Evolutionary conservation across 2,329 filamentous ascomycete species (phyloP), one percentile per base, ranked within the genome.

Genomic region (Trichoderma sp.): DNA sequence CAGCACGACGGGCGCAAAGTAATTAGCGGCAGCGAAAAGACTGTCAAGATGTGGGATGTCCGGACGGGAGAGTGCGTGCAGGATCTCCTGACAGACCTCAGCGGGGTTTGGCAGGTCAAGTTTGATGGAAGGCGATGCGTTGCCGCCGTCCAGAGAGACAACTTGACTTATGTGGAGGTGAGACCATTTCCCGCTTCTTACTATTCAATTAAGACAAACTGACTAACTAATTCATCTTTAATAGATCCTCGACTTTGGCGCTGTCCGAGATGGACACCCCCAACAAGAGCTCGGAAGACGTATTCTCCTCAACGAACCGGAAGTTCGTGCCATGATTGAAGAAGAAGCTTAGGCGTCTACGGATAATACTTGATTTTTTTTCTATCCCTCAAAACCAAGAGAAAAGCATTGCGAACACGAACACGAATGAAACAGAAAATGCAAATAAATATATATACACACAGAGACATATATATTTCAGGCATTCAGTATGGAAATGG

Each of bases 31-130:
- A 97, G 93, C 70, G 96, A 99, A 79, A 90, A 95, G 76, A 97
- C 93, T 4, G 85, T 99, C 72, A 99, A 99, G 84, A 96, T 99
- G 93, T 99, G 96, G 96, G 93, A 99, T 76, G 92, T 97, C 61
- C 89, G 90, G 75, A 97, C 91, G 1, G 96, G 96, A 60, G 92
- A 97, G 75, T 97, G 94, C 78, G 89, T 97, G 64, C 92, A 95
- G 73, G 95, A 99, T 79, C 86, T 99, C 53, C 85, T 99, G 76
- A 97, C 93, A 16, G 94, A 97, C 76, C 85, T 99, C 43, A 95
- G 91, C 73, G 94, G 95, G n/a, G 96, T 99, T 8, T 99, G 96
- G 96, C 96, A 99, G 82, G 96, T 99, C 76, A 96, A 96, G 76
- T 99, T 99, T 81, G 94, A 99, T 76, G 93, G 96, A 77, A 87